Evolutionary conservation across 208 protist genomes (phyloP), one percentile per base, ranked within the genome.

Genomic region (Leishmania aethiopica): DNA sequence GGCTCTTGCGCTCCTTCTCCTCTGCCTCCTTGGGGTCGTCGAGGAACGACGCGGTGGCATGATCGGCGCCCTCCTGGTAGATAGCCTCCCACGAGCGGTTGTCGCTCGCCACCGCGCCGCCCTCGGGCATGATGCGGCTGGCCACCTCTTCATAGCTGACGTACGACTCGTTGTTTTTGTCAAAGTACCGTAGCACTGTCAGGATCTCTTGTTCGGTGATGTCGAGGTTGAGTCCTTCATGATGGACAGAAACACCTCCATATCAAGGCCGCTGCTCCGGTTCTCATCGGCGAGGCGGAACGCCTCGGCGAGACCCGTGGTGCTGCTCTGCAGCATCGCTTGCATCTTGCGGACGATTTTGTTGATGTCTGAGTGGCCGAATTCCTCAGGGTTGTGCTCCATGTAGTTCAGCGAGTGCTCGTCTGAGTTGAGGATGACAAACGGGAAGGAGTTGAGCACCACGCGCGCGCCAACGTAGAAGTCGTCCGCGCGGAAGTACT

Each of bases 361-460:
- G 84, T 98, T 96, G 80, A 98, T 97, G 82, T 97, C 90, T 8
- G 97, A 96, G 73, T 91, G 92, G 49, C 86, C 84, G 76, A 98
- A 98, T 77, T 97, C 91, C 51, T 91, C 83, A 19, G 88, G 82
- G 83, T 98, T 93, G 71, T 86, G 70, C 88, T 99, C 98, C 97
- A 99, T 98, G 88, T 97, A 98, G 64, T 89, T 80, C 22, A 99
- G 88, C 25, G 96, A 97, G 82, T 89, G 95, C 60, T 98, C 94
- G 78, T 98, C 92, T 2, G 96, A 96, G 70, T 91, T 89, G 67
- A 95, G 84, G 51, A 99, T 84, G 47, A 96, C 74, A 81, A 99
- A 98, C 0, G 89, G 83, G 80, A 92, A 96, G 5, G 78, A 77
- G 89, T 98, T 96, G 37, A 99, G 85, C 40, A 84, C 77, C 11